phyloP scores from a whole-genome alignment of 768 basidiomycete genomes.

The Trametes gibbosa region DNA sequence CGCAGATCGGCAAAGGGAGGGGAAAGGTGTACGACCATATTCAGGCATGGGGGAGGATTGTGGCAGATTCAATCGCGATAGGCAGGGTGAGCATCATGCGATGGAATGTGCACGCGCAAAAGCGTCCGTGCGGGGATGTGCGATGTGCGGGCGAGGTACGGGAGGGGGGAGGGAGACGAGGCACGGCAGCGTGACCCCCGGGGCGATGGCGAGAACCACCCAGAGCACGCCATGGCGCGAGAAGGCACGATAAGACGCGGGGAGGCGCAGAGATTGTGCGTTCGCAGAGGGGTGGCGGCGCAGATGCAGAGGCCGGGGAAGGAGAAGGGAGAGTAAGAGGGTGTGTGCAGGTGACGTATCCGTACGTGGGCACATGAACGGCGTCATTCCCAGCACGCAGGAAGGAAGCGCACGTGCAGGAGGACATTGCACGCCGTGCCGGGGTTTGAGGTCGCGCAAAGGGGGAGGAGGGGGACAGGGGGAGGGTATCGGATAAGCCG shows the following conservation, averaged over 20 bases:
- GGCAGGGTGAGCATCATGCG: conserved; percentile 16
- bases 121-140: conserved; percentile 11
- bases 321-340: background rate
- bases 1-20: background rate
- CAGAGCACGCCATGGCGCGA: conserved; percentile 11
- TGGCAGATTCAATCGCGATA: conserved; percentile 20
- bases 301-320: no score
- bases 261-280: no score
- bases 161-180: background rate
- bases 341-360: conserved; percentile 18
- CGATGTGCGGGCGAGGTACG: conserved; percentile 10
- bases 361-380: conserved; percentile 17
- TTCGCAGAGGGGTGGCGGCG: no score
- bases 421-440: background rate
- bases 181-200: conserved; percentile 11
- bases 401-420: conserved; percentile 7
- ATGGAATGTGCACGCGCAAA: background rate
- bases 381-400: conserved; percentile 12
- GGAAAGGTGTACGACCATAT: background rate
- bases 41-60: background rate
- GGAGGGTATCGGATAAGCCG: conserved; percentile 11
- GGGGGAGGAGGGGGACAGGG: background rate
- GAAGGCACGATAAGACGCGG: conserved; percentile 16
- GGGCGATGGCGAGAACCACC: conserved; percentile 2
- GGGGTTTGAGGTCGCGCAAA: conserved; percentile 2